Evolutionary conservation across 441 rosid species (phyloP), one percentile per base, ranked within the genome.

Genomic region (Omphalea diandra): DNA sequence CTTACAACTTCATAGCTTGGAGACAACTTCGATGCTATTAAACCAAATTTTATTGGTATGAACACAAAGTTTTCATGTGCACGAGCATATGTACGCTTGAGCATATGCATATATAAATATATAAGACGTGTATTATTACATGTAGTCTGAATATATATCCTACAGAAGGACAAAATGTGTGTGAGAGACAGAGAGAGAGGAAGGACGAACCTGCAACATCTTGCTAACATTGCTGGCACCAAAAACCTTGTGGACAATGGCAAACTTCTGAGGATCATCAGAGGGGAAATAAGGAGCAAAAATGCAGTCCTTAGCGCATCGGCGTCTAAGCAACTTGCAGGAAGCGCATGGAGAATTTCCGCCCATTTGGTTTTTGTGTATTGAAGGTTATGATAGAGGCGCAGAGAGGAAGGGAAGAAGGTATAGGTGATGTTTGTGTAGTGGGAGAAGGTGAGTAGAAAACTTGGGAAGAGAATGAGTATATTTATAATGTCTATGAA

Each of bases 201-300:
- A 53, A 63, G 41, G 81, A 22, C 18, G 60, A 27, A 89, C 98
- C 97, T 93, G 97, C 71, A 93, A 79, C 97, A 93, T 93, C 81
- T 93, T 93, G 86, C 91, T 88, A 65, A 93, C 84, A 79, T 91
- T 93, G 77, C 98, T 93, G 1, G 98, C 98, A 7, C 98, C 98
- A 44, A 93, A 91, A 71, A 93, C 91, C 82, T 89, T 93, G 78
- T 93, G 98, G 68, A 93, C 98, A 72, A 85, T 88, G 73, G 96
- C 96, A 62, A 93, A 93, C 80, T 89, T 91, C 65, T 85, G 96
- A 62, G 97, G 98, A 58, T 93, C 96, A 3, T 91, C 89, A 12
- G 98, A 79, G 53, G 97, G 97, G 83, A 93, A 93, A 77, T 91
- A 93, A 70, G 98, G 98, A 7, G 97, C 94, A 68, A 93, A 93